phyloP scores from a whole-genome alignment of 2,329 filamentous ascomycete species.

The Arthroderma uncinatum region DNA sequence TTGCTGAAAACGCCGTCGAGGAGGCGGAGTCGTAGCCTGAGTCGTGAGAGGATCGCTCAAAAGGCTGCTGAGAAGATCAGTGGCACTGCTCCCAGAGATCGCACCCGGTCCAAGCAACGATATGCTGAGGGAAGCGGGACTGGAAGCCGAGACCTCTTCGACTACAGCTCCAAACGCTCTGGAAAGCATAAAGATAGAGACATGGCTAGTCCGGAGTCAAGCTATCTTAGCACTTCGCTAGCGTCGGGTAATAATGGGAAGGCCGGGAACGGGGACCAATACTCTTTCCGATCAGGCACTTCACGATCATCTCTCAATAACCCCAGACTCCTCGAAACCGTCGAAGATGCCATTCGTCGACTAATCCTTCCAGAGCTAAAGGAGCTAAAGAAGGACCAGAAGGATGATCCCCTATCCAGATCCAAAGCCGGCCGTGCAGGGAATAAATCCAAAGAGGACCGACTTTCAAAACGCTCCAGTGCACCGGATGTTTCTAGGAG shows the following conservation, averaged over 20 bases:
- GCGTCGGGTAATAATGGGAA: slow-evolving; percentile 35
- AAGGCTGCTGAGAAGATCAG: slow-evolving; percentile 54
- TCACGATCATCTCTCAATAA: slow-evolving; percentile 76
- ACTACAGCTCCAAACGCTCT: slow-evolving; percentile 34
- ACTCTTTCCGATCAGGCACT: slow-evolving; percentile 49
- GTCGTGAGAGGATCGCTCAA: slow-evolving; percentile 54
- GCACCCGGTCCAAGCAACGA: slow-evolving; percentile 32
- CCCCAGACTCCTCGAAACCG: slow-evolving; percentile 76
- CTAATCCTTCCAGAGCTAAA: slow-evolving; percentile 86
- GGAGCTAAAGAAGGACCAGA: slow-evolving; percentile 81
- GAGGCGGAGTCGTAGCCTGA: slow-evolving; percentile 46
- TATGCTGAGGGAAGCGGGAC: slow-evolving; percentile 32
- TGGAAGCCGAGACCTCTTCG: slow-evolving; percentile 32
- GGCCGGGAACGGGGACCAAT: slow-evolving; percentile 39
- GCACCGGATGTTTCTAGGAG: slow-evolving; percentile 51
- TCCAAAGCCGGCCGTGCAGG: slow-evolving; percentile 59
- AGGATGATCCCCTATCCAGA: slow-evolving; percentile 55
- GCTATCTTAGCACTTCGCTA: slow-evolving; percentile 47
- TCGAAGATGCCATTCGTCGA: slow-evolving; percentile 83
- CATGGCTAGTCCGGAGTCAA: slow-evolving; percentile 48
- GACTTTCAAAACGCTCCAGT: slow-evolving; percentile 47
- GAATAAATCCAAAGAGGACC: slow-evolving; percentile 46
- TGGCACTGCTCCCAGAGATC: slow-evolving; percentile 36
- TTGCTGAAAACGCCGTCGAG: slow-evolving; percentile 46
- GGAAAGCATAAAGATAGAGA: slow-evolving; percentile 45